A percentile compares a stretch with the other conserved stretches of the same genome.
Evolutionary conservation across 1,284 basidiomycete genomes (phyloP).

Genomic region (Fomitopsis pinicola): DNA sequence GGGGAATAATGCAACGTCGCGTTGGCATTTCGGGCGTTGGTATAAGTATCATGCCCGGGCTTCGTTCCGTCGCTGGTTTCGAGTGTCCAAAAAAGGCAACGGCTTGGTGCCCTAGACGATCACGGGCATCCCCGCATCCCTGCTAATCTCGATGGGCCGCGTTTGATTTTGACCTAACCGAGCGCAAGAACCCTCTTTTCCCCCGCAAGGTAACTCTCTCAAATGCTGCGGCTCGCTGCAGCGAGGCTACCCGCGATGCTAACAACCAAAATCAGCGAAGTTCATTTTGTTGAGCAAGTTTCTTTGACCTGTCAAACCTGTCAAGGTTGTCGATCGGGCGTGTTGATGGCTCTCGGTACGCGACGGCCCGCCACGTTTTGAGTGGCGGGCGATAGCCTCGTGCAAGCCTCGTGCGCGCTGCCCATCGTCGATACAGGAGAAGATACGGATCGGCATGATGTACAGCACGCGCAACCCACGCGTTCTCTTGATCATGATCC

Average conservation of each 20-base stretch:
- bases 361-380: background rate
- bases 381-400: background rate
- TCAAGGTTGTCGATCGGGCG: background rate
- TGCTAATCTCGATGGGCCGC: background rate
- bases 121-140: conserved; percentile 1
- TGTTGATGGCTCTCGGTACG: background rate
- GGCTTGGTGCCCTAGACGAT: background rate
- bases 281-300: too few relatives aligned
- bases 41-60: background rate
- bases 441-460: background rate
- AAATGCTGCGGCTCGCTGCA: background rate
- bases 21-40: background rate
- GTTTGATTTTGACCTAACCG: background rate
- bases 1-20: background rate
- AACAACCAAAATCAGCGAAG: background rate
- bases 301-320: too few relatives aligned
- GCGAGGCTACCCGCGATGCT: background rate
- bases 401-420: conserved; percentile 1
- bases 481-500: background rate
- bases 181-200: background rate
- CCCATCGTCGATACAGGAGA: background rate
- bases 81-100: background rate
- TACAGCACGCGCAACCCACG: background rate
- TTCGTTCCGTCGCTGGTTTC: background rate
- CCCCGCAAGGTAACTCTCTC: background rate